Percentiles rank a stretch among this genome's conserved stretches.
phyloP scores from a whole-genome alignment of 2,329 filamentous ascomycete genomes.

The Tolypocladium pustulatum region DNA sequence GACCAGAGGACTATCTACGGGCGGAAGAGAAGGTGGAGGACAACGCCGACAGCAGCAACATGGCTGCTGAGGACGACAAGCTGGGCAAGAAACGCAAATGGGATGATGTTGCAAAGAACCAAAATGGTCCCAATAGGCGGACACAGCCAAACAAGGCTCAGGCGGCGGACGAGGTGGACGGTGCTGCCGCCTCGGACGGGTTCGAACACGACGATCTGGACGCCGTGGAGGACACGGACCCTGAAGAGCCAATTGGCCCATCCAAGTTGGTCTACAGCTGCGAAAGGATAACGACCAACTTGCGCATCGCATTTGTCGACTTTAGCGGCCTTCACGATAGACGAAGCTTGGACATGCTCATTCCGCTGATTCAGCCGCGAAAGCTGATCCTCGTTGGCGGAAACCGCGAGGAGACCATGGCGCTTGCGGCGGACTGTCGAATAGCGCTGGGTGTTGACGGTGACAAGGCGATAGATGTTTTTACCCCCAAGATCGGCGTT shows the following conservation, averaged over 20 bases:
- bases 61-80: constrained; percentile 41
- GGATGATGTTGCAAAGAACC: constrained; percentile 51
- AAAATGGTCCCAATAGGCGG: constrained; percentile 45
- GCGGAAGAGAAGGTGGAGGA: constrained; percentile 83
- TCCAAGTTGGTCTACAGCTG: constrained; percentile 61
- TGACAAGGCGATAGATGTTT: constrained; percentile 56
- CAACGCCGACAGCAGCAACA: constrained; percentile 38
- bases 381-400: constrained; percentile 92
- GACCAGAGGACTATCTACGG: constrained; percentile 84
- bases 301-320: constrained; percentile 80
- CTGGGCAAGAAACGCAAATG: constrained; percentile 92
- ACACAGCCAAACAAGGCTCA: constrained; percentile 33
- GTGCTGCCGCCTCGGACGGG: constrained; percentile 23
- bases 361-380: constrained; percentile 84
- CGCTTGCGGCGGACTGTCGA: constrained; percentile 71
- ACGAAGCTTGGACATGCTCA: constrained; percentile 85
- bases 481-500: constrained; percentile 66
- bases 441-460: constrained; percentile 46
- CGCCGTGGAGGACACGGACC: constrained; percentile 43
- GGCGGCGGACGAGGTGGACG: constrained; percentile 35
- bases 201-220: constrained; percentile 45
- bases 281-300: constrained; percentile 54
- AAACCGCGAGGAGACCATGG: constrained; percentile 63
- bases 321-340: constrained; percentile 90
- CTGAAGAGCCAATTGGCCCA: constrained; percentile 49